Conservation (phyloP, 2,329 filamentous ascomycete species). For the Ophiostoma pallidulum region DNA sequence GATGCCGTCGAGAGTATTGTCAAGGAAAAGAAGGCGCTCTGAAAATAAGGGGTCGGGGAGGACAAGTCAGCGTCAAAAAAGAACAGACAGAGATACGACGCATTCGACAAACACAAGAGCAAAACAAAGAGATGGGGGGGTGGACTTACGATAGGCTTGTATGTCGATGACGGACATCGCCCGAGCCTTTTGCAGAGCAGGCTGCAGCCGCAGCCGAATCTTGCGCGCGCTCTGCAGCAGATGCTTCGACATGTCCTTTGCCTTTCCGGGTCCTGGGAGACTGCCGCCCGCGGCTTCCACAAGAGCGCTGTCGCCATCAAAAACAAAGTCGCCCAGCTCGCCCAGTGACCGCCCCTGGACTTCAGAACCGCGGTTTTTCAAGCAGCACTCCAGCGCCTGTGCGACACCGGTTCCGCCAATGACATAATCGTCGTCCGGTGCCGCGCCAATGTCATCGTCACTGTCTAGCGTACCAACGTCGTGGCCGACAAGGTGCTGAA, state of each 20-base stretch:
- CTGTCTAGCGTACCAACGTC: conserved; percentile 40
- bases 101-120: too few relatives aligned
- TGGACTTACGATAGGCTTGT: conserved; percentile 64
- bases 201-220: conserved; percentile 74
- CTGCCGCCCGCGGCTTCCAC: background rate
- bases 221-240: conserved; percentile 79
- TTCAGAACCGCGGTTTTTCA: conserved; percentile 68
- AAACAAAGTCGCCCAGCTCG: conserved; percentile 37
- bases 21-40: conserved; percentile 76
- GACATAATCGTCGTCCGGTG: conserved; percentile 88
- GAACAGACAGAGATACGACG: background rate
- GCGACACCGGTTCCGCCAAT: conserved; percentile 93
- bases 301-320: conserved; percentile 39
- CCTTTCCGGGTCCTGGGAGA: conserved; percentile 47
- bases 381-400: conserved; percentile 82
- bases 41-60: background rate
- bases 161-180: conserved; percentile 60
- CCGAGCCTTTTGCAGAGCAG: conserved; percentile 67
- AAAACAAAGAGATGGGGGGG: too few relatives aligned
- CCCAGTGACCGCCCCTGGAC: conserved; percentile 38
- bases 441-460: conserved; percentile 55
- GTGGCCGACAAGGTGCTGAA: conserved; percentile 78
- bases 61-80: background rate
- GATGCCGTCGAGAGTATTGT: conserved; percentile 79
- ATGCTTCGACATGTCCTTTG: conserved; percentile 89